phyloP scores from a whole-genome alignment of 148 eudicot genomes.

The Rhododendron mucronatum region DNA sequence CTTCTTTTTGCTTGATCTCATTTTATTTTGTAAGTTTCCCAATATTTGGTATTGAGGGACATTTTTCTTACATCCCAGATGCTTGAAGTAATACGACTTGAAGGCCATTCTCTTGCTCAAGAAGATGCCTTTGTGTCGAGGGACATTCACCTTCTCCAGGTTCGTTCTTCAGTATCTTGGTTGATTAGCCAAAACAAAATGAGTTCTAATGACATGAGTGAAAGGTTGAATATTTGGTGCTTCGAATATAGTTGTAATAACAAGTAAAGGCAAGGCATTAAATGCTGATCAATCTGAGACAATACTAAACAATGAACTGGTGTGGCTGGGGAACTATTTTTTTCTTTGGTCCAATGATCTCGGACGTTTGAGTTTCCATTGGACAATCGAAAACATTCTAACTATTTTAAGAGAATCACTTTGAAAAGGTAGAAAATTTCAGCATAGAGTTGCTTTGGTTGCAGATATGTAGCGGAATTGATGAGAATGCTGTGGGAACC shows the following conservation, averaged over 20 bases:
- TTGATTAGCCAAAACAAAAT: neutral
- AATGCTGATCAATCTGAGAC: neutral
- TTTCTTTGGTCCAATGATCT: neutral
- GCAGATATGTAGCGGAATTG: conserved; percentile 84
- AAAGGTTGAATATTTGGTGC: neutral
- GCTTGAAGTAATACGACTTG: conserved; percentile 87
- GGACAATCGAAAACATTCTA: neutral
- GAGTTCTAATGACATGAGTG: neutral
- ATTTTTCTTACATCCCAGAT: conserved; percentile 35
- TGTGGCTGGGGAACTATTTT: neutral
- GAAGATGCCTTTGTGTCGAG: conserved; percentile 77
- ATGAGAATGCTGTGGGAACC: conserved; percentile 82
- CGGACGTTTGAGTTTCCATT: neutral
- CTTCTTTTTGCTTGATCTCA: neutral
- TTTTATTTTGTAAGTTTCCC: neutral
- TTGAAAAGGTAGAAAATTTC: neutral
- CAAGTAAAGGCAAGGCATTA: neutral
- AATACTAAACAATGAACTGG: neutral
- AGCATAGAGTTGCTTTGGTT: conserved; percentile 15
- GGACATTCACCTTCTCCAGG: conserved; percentile 91
- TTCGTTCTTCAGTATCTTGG: conserved; percentile 13
- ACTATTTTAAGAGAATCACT: neutral
- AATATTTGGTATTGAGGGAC: neutral
- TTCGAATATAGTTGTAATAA: neutral
- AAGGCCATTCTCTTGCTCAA: conserved; percentile 77